Conservation (phyloP, 306 rosid species). For the Carpinus viminea region DNA sequence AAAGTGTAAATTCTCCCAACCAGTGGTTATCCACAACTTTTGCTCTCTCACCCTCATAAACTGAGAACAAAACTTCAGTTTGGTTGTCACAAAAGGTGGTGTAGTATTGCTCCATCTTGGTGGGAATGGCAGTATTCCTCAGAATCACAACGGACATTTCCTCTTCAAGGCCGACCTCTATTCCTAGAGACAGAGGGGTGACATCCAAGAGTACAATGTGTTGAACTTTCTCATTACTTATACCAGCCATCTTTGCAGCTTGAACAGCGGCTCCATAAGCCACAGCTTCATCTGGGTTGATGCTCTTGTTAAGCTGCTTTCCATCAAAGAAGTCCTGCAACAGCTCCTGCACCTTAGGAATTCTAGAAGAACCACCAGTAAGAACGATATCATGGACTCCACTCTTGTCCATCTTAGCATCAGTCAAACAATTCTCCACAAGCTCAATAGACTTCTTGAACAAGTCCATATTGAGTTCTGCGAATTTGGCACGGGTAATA, state of each 20-base stretch:
- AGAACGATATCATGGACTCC: slow-evolving; percentile 25
- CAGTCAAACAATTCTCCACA: slow-evolving; percentile 22
- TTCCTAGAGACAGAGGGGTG: slow-evolving; percentile 22
- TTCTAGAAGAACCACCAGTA: slow-evolving; percentile 30
- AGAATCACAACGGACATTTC: slow-evolving; percentile 23
- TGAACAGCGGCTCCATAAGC: slow-evolving; percentile 21
- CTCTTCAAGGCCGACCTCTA: background rate
- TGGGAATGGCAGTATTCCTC: slow-evolving; percentile 23
- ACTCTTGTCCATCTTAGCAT: slow-evolving; percentile 25
- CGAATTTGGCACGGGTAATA: slow-evolving; percentile 25
- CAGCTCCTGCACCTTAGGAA: slow-evolving; percentile 22
- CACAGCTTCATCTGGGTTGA: slow-evolving; percentile 28
- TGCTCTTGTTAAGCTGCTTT: slow-evolving; percentile 30
- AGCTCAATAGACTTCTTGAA: slow-evolving; percentile 23
- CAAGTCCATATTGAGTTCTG: slow-evolving; percentile 25
- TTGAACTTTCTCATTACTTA: slow-evolving; percentile 10
- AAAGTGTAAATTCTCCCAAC: slow-evolving; percentile 54
- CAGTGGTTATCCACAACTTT: slow-evolving; percentile 55
- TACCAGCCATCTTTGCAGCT: slow-evolving; percentile 21
- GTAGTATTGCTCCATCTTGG: slow-evolving; percentile 1
- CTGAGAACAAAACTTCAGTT: slow-evolving; percentile 48
- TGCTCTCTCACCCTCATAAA: slow-evolving; percentile 62
- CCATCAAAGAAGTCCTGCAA: slow-evolving; percentile 24
- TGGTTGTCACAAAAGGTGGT: slow-evolving; percentile 23
- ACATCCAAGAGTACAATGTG: slow-evolving; percentile 21